Percentiles rank a stretch among this genome's conserved stretches.
Conservation (phyloP, 2,329 filamentous ascomycete species). For the Epichloe sp. region DNA sequence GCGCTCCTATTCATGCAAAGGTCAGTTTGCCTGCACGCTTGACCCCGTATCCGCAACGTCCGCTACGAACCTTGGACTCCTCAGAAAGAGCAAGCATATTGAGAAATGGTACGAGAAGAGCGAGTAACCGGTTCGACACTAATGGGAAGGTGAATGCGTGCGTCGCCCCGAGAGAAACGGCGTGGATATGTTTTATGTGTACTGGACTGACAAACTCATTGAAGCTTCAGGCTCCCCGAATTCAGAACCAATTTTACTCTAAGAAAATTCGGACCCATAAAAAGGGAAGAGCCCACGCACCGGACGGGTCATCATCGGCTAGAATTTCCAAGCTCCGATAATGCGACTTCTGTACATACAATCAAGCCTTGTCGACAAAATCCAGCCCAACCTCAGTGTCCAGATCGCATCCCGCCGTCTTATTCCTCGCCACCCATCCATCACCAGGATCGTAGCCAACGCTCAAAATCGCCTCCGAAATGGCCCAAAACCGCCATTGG, state of each 20-base stretch:
- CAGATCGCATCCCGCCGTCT: background rate
- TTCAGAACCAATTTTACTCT: background rate
- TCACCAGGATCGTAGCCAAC: background rate
- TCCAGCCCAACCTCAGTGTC: background rate
- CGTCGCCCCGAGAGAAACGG: background rate
- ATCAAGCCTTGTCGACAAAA: background rate
- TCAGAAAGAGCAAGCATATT: constrained; percentile 67
- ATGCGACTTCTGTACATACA: background rate
- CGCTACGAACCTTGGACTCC: constrained; percentile 70
- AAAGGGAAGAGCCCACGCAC: background rate
- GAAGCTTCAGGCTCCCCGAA: background rate
- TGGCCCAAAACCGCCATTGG: constrained; percentile 66
- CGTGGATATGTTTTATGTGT: background rate
- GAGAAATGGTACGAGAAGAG: constrained; percentile 6
- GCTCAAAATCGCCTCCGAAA: constrained; percentile 24
- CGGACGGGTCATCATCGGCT: constrained; percentile 19
- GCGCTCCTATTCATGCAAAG: constrained; percentile 56
- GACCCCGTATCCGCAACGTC: background rate
- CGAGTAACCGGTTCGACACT: background rate
- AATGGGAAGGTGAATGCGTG: background rate
- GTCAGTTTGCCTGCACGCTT: background rate
- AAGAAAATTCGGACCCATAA: constrained; percentile 4
- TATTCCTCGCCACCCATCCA: background rate
- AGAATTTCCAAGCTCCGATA: constrained; percentile 5
- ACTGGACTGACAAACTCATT: background rate